These are phyloP conservation scores for Eruca vesicaria DNA, from an alignment of 441 rosid species.

Conservation along the genomic window DNA sequence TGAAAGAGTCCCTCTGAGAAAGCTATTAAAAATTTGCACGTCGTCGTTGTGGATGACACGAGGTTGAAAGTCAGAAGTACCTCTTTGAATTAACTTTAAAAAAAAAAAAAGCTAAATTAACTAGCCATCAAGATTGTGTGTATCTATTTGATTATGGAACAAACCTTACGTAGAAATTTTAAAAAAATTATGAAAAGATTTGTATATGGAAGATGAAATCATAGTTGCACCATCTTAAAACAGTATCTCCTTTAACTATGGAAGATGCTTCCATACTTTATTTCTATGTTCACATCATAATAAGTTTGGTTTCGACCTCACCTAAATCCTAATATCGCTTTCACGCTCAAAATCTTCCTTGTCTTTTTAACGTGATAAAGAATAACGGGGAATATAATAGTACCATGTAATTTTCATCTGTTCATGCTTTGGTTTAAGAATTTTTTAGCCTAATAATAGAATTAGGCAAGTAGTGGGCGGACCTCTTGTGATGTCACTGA, in stretches of 20 bases:
- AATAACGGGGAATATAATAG: background rate
- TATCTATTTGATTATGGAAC: conserved; percentile 1
- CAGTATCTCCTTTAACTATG: conserved; percentile 9
- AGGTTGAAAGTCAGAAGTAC: conserved; percentile 6
- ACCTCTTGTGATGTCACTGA: conserved; percentile 20
- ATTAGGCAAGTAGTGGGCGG: conserved; percentile 24
- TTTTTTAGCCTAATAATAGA: background rate
- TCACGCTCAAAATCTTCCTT: background rate
- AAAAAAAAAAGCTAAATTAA: background rate
- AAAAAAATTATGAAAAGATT: conserved; percentile 6
- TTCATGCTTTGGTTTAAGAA: background rate
- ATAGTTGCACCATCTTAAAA: background rate
- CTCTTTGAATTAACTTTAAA: background rate
- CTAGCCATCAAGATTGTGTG: background rate
- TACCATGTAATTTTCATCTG: background rate
- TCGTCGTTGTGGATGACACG: conserved; percentile 13
- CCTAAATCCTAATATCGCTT: conserved; percentile 6
- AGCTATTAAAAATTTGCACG: conserved; percentile 13
- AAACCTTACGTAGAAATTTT: background rate
- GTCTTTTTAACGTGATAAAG: background rate
- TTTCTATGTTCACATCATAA: background rate
- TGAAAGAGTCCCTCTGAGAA: conserved; percentile 15
- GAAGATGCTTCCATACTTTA: conserved; percentile 14
- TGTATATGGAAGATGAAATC: conserved; percentile 19
- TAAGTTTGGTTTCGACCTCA: conserved; percentile 26